A percentile compares a stretch with the other conserved stretches of the same genome.
Conservation (phyloP, 2,329 filamentous ascomycete species). For the Fusarium bulbicola region DNA sequence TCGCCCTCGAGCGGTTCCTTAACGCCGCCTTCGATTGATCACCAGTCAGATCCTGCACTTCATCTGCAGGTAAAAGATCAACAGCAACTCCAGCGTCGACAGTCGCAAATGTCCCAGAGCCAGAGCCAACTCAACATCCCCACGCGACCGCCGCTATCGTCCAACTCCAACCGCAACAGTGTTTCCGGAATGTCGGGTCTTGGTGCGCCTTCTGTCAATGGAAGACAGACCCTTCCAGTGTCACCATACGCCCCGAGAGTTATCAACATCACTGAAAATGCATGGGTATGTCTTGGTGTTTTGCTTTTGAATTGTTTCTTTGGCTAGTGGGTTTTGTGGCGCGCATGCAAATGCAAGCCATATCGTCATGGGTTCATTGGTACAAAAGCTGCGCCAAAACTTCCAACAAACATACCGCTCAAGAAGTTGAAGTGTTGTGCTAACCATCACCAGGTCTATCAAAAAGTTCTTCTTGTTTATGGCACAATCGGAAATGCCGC, state of each 20-base stretch:
- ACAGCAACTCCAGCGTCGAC: slow-evolving; percentile 30
- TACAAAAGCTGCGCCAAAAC: slow-evolving; percentile 16
- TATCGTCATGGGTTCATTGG: slow-evolving; percentile 18
- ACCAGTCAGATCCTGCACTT: slow-evolving; percentile 71
- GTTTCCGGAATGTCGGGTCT: slow-evolving; percentile 71
- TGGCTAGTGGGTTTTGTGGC: slow-evolving; percentile 15
- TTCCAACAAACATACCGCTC: background rate
- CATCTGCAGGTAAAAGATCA: slow-evolving; percentile 66
- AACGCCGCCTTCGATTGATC: slow-evolving; percentile 78
- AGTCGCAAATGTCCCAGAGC: slow-evolving; percentile 30
- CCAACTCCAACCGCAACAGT: slow-evolving; percentile 67
- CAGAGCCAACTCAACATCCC: slow-evolving; percentile 38
- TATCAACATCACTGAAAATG: slow-evolving; percentile 79
- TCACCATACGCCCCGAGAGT: slow-evolving; percentile 86
- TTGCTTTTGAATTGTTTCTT: slow-evolving; percentile 21
- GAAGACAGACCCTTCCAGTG: slow-evolving; percentile 66
- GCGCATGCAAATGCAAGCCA: slow-evolving; percentile 21
- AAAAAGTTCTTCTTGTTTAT: slow-evolving; percentile 85
- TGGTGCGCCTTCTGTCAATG: slow-evolving; percentile 63
- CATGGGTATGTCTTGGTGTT: slow-evolving; percentile 73
- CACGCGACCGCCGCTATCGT: slow-evolving; percentile 51
- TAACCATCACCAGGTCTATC: slow-evolving; percentile 74
- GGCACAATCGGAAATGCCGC: slow-evolving; percentile 81
- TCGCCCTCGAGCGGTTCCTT: slow-evolving; percentile 74
- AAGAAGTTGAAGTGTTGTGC: slow-evolving; percentile 13